Evolutionary conservation across 2,329 filamentous ascomycete species (phyloP).

Genomic region (Ophiostoma piceae): DNA sequence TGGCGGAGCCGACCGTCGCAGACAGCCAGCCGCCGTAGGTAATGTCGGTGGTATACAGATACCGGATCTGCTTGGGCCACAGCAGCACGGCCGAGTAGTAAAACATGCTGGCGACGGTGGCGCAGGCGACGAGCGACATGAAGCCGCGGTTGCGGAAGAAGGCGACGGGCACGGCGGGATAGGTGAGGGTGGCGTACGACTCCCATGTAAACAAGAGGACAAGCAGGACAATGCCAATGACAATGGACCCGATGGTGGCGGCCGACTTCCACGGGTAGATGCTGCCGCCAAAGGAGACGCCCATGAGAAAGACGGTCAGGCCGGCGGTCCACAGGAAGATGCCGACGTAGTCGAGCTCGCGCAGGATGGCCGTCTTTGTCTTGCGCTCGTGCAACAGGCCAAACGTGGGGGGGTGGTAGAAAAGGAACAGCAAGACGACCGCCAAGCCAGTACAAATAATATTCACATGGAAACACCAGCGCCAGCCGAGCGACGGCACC

Average conservation of each 20-base stretch:
- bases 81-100: constrained; percentile 39
- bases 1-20: constrained; percentile 15
- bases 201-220: neutral
- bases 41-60: constrained; percentile 28
- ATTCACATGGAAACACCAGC: constrained; percentile 41
- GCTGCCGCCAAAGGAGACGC: constrained; percentile 36
- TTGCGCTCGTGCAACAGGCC: constrained; percentile 38
- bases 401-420: constrained; percentile 41
- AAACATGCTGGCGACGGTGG: constrained; percentile 36
- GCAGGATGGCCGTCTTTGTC: constrained; percentile 35
- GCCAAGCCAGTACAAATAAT: constrained; percentile 35
- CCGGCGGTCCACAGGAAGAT: constrained; percentile 4
- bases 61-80: constrained; percentile 36
- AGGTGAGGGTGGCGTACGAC: constrained; percentile 29
- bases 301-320: constrained; percentile 30
- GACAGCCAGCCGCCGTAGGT: constrained; percentile 20
- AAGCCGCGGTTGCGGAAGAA: constrained; percentile 34
- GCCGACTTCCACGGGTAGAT: constrained; percentile 34
- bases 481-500: constrained; percentile 36
- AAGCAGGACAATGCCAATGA: constrained; percentile 28
- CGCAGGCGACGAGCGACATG: constrained; percentile 34
- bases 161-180: constrained; percentile 37
- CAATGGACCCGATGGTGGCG: constrained; percentile 32
- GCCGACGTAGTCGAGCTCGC: constrained; percentile 37
- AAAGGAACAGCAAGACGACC: constrained; percentile 31